A percentile compares a stretch with the other conserved stretches of the same genome.
phyloP scores from a whole-genome alignment of 768 basidiomycete species.

The Kwoniella heveanensis region DNA sequence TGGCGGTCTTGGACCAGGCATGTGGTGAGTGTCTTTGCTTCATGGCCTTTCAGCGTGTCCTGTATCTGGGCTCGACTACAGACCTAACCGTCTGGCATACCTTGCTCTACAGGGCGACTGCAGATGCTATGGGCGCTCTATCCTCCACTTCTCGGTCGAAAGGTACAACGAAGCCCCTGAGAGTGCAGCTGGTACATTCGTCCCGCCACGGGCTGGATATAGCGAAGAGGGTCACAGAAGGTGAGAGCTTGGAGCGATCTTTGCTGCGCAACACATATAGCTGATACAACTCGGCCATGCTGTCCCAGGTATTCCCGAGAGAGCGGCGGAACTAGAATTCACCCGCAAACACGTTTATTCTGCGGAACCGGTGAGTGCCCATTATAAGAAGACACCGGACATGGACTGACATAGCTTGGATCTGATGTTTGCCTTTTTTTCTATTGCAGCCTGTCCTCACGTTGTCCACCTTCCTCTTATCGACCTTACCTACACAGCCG shows the following conservation, averaged over 20 bases:
- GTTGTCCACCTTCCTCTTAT: conserved; percentile 81
- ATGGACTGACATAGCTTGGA: no score
- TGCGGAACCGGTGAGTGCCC: conserved; percentile 6
- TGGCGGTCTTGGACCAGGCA: conserved; percentile 45
- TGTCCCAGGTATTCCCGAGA: conserved; percentile 5
- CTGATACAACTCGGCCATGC: background rate
- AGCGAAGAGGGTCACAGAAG: conserved; percentile 26
- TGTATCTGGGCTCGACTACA: no score
- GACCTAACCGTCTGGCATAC: no score
- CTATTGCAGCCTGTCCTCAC: conserved; percentile 61
- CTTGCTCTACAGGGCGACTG: conserved; percentile 10
- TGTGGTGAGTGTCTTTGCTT: conserved; percentile 50
- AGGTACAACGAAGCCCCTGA: background rate
- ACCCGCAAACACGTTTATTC: conserved; percentile 14
- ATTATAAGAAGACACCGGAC: no score
- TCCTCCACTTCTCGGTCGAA: conserved; percentile 5
- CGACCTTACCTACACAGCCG: conserved; percentile 67
- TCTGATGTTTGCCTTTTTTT: background rate
- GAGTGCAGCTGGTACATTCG: conserved; percentile 33
- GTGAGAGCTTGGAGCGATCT: no score
- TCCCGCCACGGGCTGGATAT: conserved; percentile 40
- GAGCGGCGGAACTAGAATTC: conserved; percentile 7
- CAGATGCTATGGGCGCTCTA: conserved; percentile 9
- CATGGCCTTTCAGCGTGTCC: no score
- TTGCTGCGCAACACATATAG: no score